Evolutionary conservation across 306 rosid species (phyloP), one percentile per base, ranked within the genome.

Genomic region (Rosa lucieae): DNA sequence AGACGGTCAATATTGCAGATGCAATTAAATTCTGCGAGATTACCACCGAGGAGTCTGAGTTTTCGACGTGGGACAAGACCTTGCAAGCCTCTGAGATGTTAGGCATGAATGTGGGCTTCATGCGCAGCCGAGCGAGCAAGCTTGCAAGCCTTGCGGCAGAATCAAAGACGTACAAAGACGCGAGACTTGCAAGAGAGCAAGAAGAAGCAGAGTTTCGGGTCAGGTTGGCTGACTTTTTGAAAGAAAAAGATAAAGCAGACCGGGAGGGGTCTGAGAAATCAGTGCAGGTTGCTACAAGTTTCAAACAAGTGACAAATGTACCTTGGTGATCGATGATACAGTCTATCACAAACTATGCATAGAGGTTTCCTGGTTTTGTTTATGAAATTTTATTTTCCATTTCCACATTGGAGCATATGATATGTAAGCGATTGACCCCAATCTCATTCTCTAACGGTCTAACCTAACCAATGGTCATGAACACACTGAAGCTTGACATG

Each of bases 61-160:
- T 85, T 29, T 32, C 49, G 12, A 67, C 70, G 4, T 92, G 92
- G 92, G 81, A 77, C n/a, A 82, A 74, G 75, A 88, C 89, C 29
- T 61, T 89, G 78, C 63, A 69, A 15, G 86, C 88, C 73, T 84
- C 87, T 39, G 88, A 85, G 77, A 79, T 12, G 46, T 21, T 88
- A 49, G 94, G 94, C 29, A 86, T 91, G 94, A 85, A 85, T 3
- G 84, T 86, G 10, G 46, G 77, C 13, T 89, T 91, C 78, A 81
- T 91, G 74, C 79, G 65, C 40, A 20, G 15, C 55, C 88, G 87
- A 75, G 79, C 85, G 21, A 49, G 65, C 35, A 63, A 51, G 63
- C 90, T 89, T 26, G 15, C 55, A 21, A 46, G 66, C 47, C 52
- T 89, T 69, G 81, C 87, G 55, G 49, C 53, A 8, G 77, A 81